Percentiles rank a stretch among this genome's conserved stretches.
phyloP scores from a whole-genome alignment of 2,329 filamentous ascomycete species.

The Aspergillus chevalieri region DNA sequence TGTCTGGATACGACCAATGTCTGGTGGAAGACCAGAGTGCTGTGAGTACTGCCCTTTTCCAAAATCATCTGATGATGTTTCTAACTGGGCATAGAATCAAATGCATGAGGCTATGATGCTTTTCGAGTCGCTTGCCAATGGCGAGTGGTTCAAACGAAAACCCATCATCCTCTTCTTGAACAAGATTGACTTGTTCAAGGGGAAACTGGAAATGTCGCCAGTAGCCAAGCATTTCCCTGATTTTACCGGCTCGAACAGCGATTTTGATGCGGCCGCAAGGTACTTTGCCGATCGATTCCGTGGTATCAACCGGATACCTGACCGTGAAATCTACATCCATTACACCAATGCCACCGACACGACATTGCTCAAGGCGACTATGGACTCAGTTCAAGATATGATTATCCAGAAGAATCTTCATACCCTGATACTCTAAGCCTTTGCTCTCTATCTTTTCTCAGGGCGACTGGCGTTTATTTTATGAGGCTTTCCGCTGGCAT shows the following conservation, averaged over 20 bases:
- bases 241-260: slow-evolving; percentile 64
- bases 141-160: slow-evolving; percentile 77
- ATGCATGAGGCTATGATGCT: slow-evolving; percentile 86
- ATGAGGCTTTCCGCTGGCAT: slow-evolving; percentile 13
- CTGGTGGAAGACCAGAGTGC: slow-evolving; percentile 94
- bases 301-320: slow-evolving; percentile 61
- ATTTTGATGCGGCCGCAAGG: slow-evolving; percentile 68
- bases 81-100: slow-evolving; percentile 59
- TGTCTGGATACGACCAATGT: slow-evolving; percentile 95
- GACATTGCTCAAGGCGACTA: slow-evolving; percentile 76
- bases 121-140: slow-evolving; percentile 79
- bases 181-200: slow-evolving; percentile 80
- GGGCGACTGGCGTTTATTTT: slow-evolving; percentile 4
- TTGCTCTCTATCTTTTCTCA: neutral
- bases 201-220: slow-evolving; percentile 65
- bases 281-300: slow-evolving; percentile 80
- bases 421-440: slow-evolving; percentile 61
- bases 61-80: neutral
- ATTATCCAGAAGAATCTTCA: slow-evolving; percentile 79
- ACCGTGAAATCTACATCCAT: slow-evolving; percentile 54
- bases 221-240: slow-evolving; percentile 73
- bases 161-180: slow-evolving; percentile 79
- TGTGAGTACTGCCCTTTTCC: slow-evolving; percentile 50
- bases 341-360: slow-evolving; percentile 59
- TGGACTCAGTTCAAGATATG: slow-evolving; percentile 82